Conservation (phyloP, 2,329 filamentous ascomycete genomes). For the Fusarium tricinctum region DNA sequence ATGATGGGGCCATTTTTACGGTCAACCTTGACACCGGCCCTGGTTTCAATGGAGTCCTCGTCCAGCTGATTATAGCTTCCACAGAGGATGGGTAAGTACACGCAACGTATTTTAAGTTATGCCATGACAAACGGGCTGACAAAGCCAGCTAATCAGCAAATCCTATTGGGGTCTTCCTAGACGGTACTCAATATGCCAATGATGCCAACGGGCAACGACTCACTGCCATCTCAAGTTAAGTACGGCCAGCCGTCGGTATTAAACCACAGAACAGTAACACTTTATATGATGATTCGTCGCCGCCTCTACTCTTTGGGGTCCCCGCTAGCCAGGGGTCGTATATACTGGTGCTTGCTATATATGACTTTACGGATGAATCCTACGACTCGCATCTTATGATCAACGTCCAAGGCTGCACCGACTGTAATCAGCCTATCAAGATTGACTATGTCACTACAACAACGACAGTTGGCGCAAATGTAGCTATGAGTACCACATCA, state of each 20-base stretch:
- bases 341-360: background rate
- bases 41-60: background rate
- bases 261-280: background rate
- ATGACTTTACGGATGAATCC: background rate
- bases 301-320: background rate
- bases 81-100: background rate
- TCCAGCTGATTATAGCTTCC: background rate
- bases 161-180: background rate
- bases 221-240: background rate
- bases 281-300: background rate
- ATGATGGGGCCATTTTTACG: background rate
- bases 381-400: conserved; percentile 4
- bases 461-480: background rate
- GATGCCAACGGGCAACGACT: background rate
- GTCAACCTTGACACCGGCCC: background rate
- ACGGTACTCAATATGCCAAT: background rate
- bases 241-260: background rate
- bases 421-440: background rate
- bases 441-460: conserved; percentile 7
- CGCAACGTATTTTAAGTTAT: background rate
- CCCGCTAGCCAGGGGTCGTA: rapidly evolving
- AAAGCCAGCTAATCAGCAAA: background rate
- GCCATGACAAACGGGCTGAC: background rate
- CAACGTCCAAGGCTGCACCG: background rate
- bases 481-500: background rate